A percentile compares a stretch with the other conserved stretches of the same genome.
phyloP scores from a whole-genome alignment of 139 green algal species.

The Chlorella sp. region DNA sequence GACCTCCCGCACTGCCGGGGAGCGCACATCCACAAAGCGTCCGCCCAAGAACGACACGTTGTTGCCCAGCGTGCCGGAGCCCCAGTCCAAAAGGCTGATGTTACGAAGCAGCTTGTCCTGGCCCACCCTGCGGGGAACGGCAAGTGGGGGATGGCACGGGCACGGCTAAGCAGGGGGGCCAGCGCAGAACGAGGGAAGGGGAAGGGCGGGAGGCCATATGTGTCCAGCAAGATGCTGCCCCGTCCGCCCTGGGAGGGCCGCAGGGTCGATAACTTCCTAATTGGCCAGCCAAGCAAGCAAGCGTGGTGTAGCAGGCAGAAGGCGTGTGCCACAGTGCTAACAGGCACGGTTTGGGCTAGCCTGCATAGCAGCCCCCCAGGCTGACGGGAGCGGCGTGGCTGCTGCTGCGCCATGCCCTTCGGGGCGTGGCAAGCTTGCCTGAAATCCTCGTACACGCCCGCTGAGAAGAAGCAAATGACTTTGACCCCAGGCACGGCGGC shows the following conservation, averaged over 20 bases:
- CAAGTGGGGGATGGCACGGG: neutral
- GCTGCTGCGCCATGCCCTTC: no score
- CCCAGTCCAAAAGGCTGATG: neutral
- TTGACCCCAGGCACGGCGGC: neutral
- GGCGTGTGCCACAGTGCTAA: no score
- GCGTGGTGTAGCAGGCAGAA: no score
- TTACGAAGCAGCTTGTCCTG: neutral
- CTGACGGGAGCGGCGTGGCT: neutral
- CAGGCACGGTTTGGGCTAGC: no score
- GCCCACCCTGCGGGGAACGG: neutral
- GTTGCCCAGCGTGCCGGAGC: neutral
- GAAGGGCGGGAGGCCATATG: no score
- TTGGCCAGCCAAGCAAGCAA: no score
- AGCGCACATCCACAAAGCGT: neutral
- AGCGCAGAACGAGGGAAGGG: no score
- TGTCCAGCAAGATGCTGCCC: no score
- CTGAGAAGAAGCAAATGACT: neutral
- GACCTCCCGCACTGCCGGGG: neutral
- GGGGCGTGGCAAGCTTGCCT: neutral
- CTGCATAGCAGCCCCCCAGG: no score
- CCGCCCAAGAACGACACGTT: neutral
- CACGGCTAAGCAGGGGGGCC: no score
- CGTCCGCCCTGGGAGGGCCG: no score
- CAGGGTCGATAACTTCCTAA: no score
- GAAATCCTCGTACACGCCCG: neutral